Percentiles rank a stretch among this genome's conserved stretches.
These are phyloP conservation scores for Xylaria nigripes DNA, from an alignment of 495 filamentous ascomycete species.

Conservation along the genomic window DNA sequence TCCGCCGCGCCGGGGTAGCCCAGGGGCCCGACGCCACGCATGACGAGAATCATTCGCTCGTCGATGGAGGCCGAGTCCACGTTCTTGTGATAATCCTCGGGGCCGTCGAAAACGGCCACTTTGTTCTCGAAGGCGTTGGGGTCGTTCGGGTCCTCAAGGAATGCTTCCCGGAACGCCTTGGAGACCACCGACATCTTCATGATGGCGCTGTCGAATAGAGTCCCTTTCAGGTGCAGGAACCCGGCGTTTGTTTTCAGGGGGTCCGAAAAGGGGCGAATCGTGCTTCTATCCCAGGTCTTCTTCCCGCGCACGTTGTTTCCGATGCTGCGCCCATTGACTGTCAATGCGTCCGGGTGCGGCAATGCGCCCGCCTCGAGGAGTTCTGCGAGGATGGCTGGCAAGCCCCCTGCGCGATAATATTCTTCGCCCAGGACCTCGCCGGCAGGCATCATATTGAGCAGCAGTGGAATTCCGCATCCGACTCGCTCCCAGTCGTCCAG, in stretches of 20 bases:
- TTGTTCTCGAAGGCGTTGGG: constrained; percentile 45
- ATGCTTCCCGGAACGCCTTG: constrained; percentile 36
- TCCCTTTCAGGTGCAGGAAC: constrained; percentile 44
- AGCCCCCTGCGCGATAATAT: constrained; percentile 46
- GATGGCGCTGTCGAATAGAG: constrained; percentile 46
- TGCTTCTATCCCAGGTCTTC: constrained; percentile 19
- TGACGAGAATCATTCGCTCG: constrained; percentile 44
- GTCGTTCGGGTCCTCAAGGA: constrained; percentile 42
- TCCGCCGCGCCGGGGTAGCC: constrained; percentile 50
- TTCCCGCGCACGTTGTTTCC: constrained; percentile 6
- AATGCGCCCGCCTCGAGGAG: constrained; percentile 33
- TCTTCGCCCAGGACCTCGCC: constrained; percentile 47
- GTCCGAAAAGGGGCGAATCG: constrained; percentile 38
- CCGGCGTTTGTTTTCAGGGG: constrained; percentile 43
- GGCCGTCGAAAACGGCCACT: constrained; percentile 47
- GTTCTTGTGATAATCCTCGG: constrained; percentile 43
- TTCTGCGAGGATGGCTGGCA: constrained; percentile 47
- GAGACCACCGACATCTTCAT: constrained; percentile 53
- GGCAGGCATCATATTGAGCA: constrained; percentile 49
- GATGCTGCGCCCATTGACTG: constrained; percentile 9
- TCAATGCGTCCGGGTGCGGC: constrained; percentile 8
- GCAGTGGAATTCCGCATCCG: constrained; percentile 41
- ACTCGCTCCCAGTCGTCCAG: constrained; percentile 48
- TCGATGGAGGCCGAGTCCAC: constrained; percentile 43
- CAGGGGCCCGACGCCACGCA: constrained; percentile 47